Evolutionary conservation across 129 eudicot genomes (phyloP), one percentile per base, ranked within the genome.

Genomic region (Artemisia annua): DNA sequence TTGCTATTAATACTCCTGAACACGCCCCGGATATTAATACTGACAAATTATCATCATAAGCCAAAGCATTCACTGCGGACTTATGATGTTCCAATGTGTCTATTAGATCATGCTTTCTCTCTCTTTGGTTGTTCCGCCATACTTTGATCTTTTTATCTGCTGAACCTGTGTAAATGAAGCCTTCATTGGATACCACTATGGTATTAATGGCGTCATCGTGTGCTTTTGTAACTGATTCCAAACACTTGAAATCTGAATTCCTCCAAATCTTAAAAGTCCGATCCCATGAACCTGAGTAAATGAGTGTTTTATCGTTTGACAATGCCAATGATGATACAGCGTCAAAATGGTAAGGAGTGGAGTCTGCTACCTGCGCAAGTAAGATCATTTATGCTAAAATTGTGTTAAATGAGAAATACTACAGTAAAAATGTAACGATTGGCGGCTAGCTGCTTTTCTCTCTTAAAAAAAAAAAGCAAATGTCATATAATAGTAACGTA

Each of bases 171-270:
- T 84, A 92, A 1, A 92, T 78, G 11, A 24, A 66, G 0, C 93
- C 96, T 58, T 85, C 85, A 14, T 13, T 28, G 32, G 91, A 83
- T 1, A 78, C 18, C 0, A 73, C 85, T 4, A 89, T 73, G 1
- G 93, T 86, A 69, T 89, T 92, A 35, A 92, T 92, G 9, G 97
- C 97, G 22, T 92, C 97, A 3, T 92, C 97, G 17, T 92, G 97
- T 1, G 97, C 97, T 22, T 83, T 78, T 53, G 73, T 53, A 9
- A 89, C 79, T 2, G 97, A 92, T 48, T 86, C 96, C 22, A 89
- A 48, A 78, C 97, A 92, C 77, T 78, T 83, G 78, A 83, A 92
- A 62, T 89, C 94, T 3, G 93, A 73, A 1, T 73, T 83, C 39
- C 89, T 68, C 97, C 97, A 92, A 2, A 92, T 81, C 67, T 89